Conservation (phyloP, 225 moss, liverwort and hornwort species). For the Rhytidiadelphus loreus region DNA sequence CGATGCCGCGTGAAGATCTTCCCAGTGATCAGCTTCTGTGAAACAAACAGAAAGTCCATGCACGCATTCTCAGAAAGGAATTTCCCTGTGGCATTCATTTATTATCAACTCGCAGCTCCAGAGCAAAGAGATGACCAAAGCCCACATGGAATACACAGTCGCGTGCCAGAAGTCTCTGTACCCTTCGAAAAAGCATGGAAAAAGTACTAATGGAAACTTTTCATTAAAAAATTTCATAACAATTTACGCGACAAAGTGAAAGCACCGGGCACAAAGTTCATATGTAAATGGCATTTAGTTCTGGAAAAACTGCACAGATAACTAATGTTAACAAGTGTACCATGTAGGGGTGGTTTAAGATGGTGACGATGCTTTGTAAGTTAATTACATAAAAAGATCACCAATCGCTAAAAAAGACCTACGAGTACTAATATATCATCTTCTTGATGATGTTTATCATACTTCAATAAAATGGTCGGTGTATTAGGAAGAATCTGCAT, state of each 20-base stretch:
- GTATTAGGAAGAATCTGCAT: background rate
- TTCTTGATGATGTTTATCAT: too few species aligned
- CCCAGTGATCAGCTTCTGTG: conserved; percentile 12
- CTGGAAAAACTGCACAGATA: background rate
- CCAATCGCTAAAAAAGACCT: background rate
- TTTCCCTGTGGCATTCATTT: background rate
- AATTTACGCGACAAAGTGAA: background rate
- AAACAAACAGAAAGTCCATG: background rate
- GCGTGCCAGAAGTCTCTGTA: background rate
- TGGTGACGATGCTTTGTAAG: background rate
- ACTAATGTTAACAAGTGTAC: background rate
- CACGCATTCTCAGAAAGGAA: background rate
- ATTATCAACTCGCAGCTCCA: background rate
- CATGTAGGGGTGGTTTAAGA: background rate
- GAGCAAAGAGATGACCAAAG: background rate
- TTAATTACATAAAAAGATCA: background rate
- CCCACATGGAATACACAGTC: background rate
- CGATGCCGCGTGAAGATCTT: background rate
- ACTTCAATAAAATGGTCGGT: background rate
- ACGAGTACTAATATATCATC: background rate
- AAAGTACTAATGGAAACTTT: background rate
- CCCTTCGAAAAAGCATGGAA: background rate
- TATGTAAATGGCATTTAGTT: background rate
- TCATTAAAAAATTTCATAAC: background rate
- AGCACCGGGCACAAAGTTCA: background rate